Percentiles rank a stretch among this genome's conserved stretches.
Evolutionary conservation across 192 early-diverging fungal genomes (phyloP).

Genomic region (Podochytrium sp.): DNA sequence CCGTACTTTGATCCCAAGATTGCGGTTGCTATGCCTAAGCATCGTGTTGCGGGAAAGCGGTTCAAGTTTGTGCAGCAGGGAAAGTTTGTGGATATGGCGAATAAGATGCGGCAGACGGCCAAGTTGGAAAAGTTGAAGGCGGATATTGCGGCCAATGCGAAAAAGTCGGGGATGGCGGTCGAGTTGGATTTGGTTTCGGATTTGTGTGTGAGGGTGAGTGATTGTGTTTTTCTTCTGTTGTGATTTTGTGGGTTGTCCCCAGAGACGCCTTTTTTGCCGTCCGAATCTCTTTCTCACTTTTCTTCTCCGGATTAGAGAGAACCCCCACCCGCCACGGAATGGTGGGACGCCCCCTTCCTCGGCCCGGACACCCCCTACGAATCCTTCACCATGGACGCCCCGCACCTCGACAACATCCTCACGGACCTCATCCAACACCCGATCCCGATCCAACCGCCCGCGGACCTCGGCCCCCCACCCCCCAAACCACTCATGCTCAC

Average conservation of each 20-base stretch:
- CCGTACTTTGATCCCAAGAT: conserved; percentile 86
- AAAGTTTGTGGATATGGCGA: conserved; percentile 79
- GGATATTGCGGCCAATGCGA: conserved; percentile 73
- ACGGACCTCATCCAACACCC: conserved; percentile 86
- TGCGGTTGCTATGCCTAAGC: conserved; percentile 42
- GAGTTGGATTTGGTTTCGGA: conserved; percentile 77
- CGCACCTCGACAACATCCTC: conserved; percentile 57
- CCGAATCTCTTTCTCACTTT: too few species aligned
- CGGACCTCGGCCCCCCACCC: conserved; percentile 59
- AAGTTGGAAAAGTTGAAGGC: conserved; percentile 74
- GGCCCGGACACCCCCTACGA: conserved; percentile 74
- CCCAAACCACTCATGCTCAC: conserved; percentile 80
- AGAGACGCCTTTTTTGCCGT: too few species aligned
- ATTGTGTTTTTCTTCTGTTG: not conserved
- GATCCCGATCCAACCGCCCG: conserved; percentile 78
- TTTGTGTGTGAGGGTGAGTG: conserved; percentile 62
- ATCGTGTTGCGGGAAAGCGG: conserved; percentile 39
- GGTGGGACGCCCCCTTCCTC: conserved; percentile 93
- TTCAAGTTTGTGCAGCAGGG: conserved; percentile 86
- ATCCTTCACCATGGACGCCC: conserved; percentile 43
- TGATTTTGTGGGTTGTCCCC: too few species aligned
- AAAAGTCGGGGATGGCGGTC: conserved; percentile 73
- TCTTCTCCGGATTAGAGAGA: conserved; percentile 60
- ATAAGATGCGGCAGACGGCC: conserved; percentile 74
- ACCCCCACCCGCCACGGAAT: conserved; percentile 82